Evolutionary conservation across 139 green algal species (phyloP), one percentile per base, ranked within the genome.

Genomic region (Tetratostichococcus sp.): DNA sequence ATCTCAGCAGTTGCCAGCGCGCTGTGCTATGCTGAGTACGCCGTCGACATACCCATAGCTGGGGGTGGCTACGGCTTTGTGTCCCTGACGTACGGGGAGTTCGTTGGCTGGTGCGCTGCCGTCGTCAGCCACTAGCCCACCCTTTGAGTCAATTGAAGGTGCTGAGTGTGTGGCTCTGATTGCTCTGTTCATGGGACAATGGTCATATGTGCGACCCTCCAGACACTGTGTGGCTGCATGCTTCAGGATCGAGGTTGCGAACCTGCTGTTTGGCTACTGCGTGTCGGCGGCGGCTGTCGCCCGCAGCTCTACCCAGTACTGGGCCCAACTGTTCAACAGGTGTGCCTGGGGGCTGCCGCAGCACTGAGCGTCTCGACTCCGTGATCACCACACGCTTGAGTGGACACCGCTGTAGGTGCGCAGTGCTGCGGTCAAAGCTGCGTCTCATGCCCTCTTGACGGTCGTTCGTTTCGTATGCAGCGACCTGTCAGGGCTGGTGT

Each of bases 1-100:
- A 23, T 89, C 4, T 91, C 92, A 1, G 89, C 91, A 19, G 65
- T 94, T 67, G 80, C 97, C 26, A 92, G 86, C 0, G 90, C 89
- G 17, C 75, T 97, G 28, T 93, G 86, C 76, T 97, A 97, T 78
- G 77, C 90, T 16, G 93, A 97, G 83, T 97, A 93, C 75, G 90
- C 92, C 1, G 83, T 86, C 0, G 86, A 92, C 67, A 68, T 95
- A 26, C 85, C 89, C 6, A 79, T 94, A 14, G 82, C 92, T 4
- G 93, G 93, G 0, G 90, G 92, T 23, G 91, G 93, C 26, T 97
- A 93, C 78, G 89, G 88, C 69, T 97, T 95, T 82, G 81, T 94
- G 22, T 77, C 57, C 67, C 42, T 93, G 35, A 92, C 86, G 23
- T 93, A 92, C 35, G 92, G 92, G 0, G 92, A 97, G 81, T 86